phyloP scores from a whole-genome alignment of 257 asterid species.

The Solanum boliviense region DNA sequence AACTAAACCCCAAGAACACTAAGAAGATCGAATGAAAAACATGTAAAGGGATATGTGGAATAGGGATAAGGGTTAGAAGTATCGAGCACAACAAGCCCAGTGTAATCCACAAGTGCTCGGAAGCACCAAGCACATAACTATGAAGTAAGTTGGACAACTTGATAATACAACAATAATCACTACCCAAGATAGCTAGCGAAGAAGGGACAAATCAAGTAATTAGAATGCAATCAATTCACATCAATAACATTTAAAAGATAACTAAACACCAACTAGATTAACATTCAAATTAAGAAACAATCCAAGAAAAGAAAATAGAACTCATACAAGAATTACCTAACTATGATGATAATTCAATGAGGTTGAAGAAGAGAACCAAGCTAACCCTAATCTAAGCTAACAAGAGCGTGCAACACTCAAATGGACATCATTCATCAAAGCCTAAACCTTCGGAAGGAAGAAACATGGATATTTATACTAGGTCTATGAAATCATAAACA shows the following conservation, averaged over 20 bases:
- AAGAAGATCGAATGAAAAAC: neutral
- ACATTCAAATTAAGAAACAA: neutral
- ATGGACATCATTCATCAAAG: neutral
- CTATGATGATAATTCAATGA: neutral
- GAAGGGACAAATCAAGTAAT: neutral
- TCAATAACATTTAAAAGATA: neutral
- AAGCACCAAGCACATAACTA: neutral
- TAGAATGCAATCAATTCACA: neutral
- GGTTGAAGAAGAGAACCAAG: neutral
- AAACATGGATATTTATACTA: neutral
- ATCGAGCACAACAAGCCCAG: neutral
- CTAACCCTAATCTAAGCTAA: neutral
- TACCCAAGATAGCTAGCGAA: neutral
- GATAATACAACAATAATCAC: neutral
- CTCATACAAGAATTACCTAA: neutral
- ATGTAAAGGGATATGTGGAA: neutral
- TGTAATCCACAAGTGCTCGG: neutral
- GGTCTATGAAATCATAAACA: neutral
- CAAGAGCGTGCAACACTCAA: neutral
- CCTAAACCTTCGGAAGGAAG: neutral
- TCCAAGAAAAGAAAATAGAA: neutral
- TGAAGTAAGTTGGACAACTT: neutral
- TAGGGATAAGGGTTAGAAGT: neutral
- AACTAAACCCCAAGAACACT: neutral
- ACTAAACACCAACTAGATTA: neutral